Conservation (phyloP, 2,329 filamentous ascomycete genomes). For the Stemphylium beticola region DNA sequence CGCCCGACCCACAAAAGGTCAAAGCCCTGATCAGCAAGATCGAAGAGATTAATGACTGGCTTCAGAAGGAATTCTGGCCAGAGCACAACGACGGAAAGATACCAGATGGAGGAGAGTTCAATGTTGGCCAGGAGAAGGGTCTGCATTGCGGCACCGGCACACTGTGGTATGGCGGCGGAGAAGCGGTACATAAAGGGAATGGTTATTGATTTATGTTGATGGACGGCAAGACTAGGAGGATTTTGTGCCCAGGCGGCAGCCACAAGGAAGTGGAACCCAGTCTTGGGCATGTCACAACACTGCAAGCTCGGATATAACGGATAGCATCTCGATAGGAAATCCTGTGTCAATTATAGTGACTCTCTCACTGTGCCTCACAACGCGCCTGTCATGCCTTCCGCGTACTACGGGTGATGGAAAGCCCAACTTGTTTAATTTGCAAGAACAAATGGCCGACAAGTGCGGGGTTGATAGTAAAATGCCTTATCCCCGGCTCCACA, state of each 20-base stretch:
- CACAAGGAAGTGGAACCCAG: background rate
- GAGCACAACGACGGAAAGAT: slow-evolving; percentile 49
- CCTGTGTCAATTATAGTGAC: too few species aligned
- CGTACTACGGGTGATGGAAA: too few species aligned
- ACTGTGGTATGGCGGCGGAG: slow-evolving; percentile 78
- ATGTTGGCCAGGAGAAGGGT: slow-evolving; percentile 84
- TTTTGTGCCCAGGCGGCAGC: background rate
- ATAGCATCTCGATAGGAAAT: background rate
- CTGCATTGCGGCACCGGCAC: slow-evolving; percentile 76
- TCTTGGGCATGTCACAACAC: background rate
- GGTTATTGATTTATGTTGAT: slow-evolving; percentile 49
- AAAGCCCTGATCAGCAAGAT: slow-evolving; percentile 71
- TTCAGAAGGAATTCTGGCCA: slow-evolving; percentile 75
- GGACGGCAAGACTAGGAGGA: background rate
- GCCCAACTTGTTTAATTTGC: too few species aligned
- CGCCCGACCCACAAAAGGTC: slow-evolving; percentile 62
- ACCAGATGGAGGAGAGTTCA: slow-evolving; percentile 71
- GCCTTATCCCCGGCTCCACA: too few species aligned
- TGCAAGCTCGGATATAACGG: background rate
- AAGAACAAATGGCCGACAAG: background rate
- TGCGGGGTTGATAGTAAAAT: background rate
- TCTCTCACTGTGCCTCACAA: too few species aligned
- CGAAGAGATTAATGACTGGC: slow-evolving; percentile 77
- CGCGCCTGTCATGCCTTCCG: too few species aligned
- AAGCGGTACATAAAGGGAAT: slow-evolving; percentile 65